These are phyloP conservation scores for Plasmodium falciparum DNA, from an alignment of 169 alveolate species.

Conservation along the genomic window DNA sequence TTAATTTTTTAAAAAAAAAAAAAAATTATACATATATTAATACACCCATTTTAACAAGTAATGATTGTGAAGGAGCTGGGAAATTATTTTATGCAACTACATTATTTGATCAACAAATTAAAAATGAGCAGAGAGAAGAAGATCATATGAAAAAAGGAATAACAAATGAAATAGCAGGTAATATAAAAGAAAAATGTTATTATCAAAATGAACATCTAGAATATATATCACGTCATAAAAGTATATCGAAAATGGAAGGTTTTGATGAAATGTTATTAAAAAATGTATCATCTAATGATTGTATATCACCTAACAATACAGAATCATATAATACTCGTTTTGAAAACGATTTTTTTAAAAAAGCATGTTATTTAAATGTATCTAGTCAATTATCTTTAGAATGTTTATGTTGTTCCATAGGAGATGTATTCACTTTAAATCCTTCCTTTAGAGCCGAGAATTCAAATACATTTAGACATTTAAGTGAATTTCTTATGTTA, in stretches of 20 bases:
- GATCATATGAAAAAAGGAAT: slow-evolving; percentile 3
- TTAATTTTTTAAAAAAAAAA: slow-evolving; percentile 85
- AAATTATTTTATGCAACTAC: slow-evolving; percentile 97
- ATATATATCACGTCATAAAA: slow-evolving; percentile 33
- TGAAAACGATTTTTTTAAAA: slow-evolving; percentile 12
- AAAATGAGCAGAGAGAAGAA: slow-evolving; percentile 26
- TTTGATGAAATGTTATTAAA: slow-evolving; percentile 90
- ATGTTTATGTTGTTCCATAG: slow-evolving; percentile 94
- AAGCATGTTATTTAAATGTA: slow-evolving; percentile 96
- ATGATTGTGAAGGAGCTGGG: slow-evolving; percentile 99
- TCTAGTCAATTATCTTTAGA: slow-evolving; percentile 98
- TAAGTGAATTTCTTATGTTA: slow-evolving; percentile 99
- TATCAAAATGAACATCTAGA: background rate
- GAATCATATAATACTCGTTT: slow-evolving; percentile 24
- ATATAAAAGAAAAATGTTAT: slow-evolving; percentile 8
- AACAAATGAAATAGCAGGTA: background rate
- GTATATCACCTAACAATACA: no score
- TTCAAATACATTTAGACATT: slow-evolving; percentile 97
- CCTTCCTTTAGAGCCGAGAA: slow-evolving; percentile 99
- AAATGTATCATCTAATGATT: slow-evolving; percentile 96
- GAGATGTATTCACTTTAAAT: slow-evolving; percentile 97
- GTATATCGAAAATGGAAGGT: background rate
- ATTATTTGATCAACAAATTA: slow-evolving; percentile 78
- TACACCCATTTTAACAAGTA: slow-evolving; percentile 98
- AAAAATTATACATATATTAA: slow-evolving; percentile 95